Evolutionary conservation across 495 filamentous ascomycete genomes (phyloP), one percentile per base, ranked within the genome.

Genomic region (Talaromyces wortmannii): DNA sequence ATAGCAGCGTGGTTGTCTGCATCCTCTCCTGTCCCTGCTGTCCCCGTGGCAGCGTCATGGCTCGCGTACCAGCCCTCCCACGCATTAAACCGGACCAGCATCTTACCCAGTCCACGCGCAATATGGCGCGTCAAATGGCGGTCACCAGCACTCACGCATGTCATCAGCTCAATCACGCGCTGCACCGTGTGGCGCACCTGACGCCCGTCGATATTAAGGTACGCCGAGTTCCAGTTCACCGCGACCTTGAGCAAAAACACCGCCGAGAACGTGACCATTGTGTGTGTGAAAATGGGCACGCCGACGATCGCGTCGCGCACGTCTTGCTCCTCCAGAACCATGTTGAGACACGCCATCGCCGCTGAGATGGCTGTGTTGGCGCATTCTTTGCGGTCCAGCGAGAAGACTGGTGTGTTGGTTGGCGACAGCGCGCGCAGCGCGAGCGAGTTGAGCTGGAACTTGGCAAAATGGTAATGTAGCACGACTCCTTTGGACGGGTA

Each of bases 221-320:
- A 80, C 49, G 68, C 74, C 46, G 70, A 78, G 56, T 77, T 77
- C 78, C 78, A 81, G 48, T 77, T 78, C 13, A 77, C 74, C 12
- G 78, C 78, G 18, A 81, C 77, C 57, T 82, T 82, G 46, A 82
- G 70, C 10, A 81, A 69, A 59, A 81, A 81, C 4, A 78, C 74
- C 0, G 82, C 80, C 12, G 78, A 78, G 57, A 79, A 85, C 10
- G 80, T 76, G 44, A 84, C 79, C 81, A 84, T 84, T n/a, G 82
- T 83, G 53, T 83, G 78, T 2, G 79, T 81, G 57, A 79, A 78
- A 13, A 83, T 82, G 7, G 78, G 75, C 45, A 79, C 83, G 0
- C 79, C 74, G 30, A 84, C 79, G 60, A 84, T 85, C 29, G 82
- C 81, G 52, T 77, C 69, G 6, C 78, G 78, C 16, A 85, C 77